Base-by-base conservation (phyloP, 495 filamentous ascomycete genomes). In the Lepidopterella palustris region DNA sequence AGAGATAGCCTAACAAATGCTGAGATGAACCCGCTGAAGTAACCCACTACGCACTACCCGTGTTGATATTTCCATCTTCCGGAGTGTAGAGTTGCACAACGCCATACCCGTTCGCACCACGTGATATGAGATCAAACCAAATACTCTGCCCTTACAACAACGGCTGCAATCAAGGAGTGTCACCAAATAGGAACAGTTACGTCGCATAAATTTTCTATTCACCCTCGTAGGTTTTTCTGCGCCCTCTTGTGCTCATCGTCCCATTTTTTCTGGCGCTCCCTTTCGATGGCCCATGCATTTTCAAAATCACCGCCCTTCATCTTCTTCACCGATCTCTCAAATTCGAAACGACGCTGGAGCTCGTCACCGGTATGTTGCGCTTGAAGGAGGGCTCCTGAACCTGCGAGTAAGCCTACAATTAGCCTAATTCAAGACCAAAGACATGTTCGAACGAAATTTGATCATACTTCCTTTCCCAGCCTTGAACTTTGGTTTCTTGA, bases 261-360 rank as follows among this genome's bases (percentile, higher is more conserved):
- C 58, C 58, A 60, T 31, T 45, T n/a, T 29, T 53, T 13, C 9
- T 48, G 28, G 25, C 48, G 58, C 25, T 53, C 10, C 10, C 24
- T 50, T 24, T 60, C 58, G 9, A 21, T 21, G 13, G 31, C 50
- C 58, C 58, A 60, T 23, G 58, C 58, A 18, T 25, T 20, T 26
- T 60, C 48, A 11, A 31, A 31, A 9, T 45, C 32, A 8, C 2
- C 15, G 11, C 3, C 15, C 20, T 53, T 21, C 49, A 60, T 45
- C 21, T 54, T 60, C 49, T 54, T 60, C 3, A 54, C 35, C 13
- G n/a, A 13, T 6, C 31, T 21, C 13, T 40, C 49, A 32, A 60
- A 60, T 26, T 60, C 49, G 1, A 35, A 25, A 21, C 50, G 50
- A 24, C 58, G 58, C 29, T 60, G 58, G 29, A 60, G 26, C 25